These are phyloP conservation scores for Phytophthora pinifolia DNA, from an alignment of 352 stramenopile species.

Conservation along the genomic window DNA sequence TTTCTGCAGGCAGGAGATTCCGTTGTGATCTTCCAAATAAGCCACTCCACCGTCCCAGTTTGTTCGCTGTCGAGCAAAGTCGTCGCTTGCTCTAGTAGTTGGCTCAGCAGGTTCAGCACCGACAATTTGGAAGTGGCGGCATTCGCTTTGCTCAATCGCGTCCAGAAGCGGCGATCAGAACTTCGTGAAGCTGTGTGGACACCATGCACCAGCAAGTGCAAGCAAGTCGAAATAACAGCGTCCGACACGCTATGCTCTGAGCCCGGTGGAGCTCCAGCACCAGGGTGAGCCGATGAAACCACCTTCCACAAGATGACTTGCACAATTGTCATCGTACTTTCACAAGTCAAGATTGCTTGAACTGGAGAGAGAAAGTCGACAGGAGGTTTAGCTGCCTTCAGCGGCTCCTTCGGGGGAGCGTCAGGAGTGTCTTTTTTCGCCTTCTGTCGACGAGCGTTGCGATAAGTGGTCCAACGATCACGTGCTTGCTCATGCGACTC, in stretches of 20 bases:
- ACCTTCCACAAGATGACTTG: slow-evolving; percentile 72
- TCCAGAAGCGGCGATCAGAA: slow-evolving; percentile 49
- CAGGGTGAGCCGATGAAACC: slow-evolving; percentile 26
- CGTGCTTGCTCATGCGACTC: slow-evolving; percentile 81
- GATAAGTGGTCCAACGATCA: slow-evolving; percentile 80
- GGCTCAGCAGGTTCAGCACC: slow-evolving; percentile 53
- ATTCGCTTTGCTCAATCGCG: slow-evolving; percentile 40
- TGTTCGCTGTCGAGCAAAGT: slow-evolving; percentile 75
- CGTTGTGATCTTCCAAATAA: slow-evolving; percentile 58
- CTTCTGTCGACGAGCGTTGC: slow-evolving; percentile 50
- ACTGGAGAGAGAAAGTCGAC: slow-evolving; percentile 57
- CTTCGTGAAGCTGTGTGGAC: slow-evolving; percentile 53
- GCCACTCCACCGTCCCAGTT: slow-evolving; percentile 69
- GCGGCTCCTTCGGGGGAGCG: slow-evolving; percentile 35
- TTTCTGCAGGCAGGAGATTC: slow-evolving; percentile 46
- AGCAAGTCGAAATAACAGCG: slow-evolving; percentile 78
- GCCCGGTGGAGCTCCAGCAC: not conserved
- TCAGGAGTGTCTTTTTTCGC: slow-evolving; percentile 16
- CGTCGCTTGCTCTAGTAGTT: slow-evolving; percentile 44
- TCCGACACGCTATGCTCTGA: slow-evolving; percentile 63
- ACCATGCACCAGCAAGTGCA: slow-evolving; percentile 81
- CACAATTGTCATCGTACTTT: slow-evolving; percentile 64
- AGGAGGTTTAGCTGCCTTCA: slow-evolving; percentile 39
- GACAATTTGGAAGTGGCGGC: slow-evolving; percentile 40
- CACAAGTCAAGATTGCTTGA: slow-evolving; percentile 64